Conservation (phyloP, 805 yeast species). For the Debaryomyces castellii region DNA sequence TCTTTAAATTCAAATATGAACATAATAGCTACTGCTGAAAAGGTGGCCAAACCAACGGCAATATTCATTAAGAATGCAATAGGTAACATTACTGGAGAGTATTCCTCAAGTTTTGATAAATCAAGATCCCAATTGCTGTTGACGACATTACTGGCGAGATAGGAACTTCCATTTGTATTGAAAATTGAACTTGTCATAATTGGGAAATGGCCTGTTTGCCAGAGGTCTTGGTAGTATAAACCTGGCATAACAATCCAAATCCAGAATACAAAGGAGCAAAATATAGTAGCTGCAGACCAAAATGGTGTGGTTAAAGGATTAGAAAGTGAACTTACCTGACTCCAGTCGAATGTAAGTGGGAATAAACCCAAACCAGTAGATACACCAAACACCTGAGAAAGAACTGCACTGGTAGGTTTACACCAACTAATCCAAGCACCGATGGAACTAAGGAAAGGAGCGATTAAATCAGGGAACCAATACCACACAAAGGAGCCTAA, state of each 20-base stretch:
- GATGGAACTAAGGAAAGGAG: slow-evolving; percentile 7
- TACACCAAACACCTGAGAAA: slow-evolving; percentile 68
- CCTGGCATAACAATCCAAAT: slow-evolving; percentile 18
- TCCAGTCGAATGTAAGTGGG: slow-evolving; percentile 64
- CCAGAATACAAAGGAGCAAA: slow-evolving; percentile 23
- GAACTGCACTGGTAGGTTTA: slow-evolving; percentile 52
- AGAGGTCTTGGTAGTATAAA: slow-evolving; percentile 20
- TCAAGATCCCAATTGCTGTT: slow-evolving; percentile 12
- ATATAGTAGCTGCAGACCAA: slow-evolving; percentile 45
- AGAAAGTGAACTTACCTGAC: slow-evolving; percentile 52
- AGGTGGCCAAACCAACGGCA: slow-evolving; percentile 11
- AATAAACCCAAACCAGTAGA: slow-evolving; percentile 60
- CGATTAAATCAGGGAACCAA: slow-evolving; percentile 14
- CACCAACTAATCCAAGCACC: slow-evolving; percentile 45
- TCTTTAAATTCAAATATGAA: slow-evolving; percentile 8
- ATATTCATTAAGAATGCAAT: slow-evolving; percentile 11
- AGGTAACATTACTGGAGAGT: slow-evolving; percentile 16
- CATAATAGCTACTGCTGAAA: slow-evolving; percentile 9
- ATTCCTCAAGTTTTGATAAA: slow-evolving; percentile 8
- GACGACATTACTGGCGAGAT: slow-evolving; percentile 15
- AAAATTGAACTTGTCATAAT: slow-evolving; percentile 15
- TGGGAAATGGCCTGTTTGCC: slow-evolving; percentile 23
- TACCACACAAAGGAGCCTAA: slow-evolving; percentile 17
- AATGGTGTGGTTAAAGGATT: slow-evolving; percentile 68
- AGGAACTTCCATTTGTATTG: slow-evolving; percentile 12